Conservation (phyloP, 257 asterid genomes). For the Nicotiana attenuata region DNA sequence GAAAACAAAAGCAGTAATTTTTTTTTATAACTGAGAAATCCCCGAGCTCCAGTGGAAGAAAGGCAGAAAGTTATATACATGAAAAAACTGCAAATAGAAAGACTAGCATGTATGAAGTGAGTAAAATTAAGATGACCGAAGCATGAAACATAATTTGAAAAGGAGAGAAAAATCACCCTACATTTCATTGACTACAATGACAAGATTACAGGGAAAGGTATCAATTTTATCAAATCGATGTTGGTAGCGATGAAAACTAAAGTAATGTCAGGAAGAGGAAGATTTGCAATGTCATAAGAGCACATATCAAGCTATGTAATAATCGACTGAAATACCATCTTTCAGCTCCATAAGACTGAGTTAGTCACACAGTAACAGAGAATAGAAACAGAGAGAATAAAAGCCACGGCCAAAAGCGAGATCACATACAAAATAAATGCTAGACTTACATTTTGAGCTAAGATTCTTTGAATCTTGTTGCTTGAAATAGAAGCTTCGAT, state of each 20-base stretch:
- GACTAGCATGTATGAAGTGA: not conserved
- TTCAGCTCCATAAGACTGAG: slow-evolving; percentile 9
- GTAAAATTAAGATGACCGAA: not conserved
- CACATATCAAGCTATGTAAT: not conserved
- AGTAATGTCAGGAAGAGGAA: not conserved
- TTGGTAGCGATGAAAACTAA: not conserved
- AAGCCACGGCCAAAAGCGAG: not conserved
- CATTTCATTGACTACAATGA: not conserved
- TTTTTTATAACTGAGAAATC: not conserved
- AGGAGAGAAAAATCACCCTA: not conserved
- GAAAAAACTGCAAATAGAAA: not conserved
- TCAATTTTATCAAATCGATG: not conserved
- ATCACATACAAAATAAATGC: slow-evolving; percentile 4
- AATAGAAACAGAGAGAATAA: not conserved
- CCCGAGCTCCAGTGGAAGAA: not conserved
- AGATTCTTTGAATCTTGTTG: slow-evolving; percentile 95
- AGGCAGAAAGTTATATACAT: not conserved
- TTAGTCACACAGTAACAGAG: not conserved
- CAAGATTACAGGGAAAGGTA: not conserved
- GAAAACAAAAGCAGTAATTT: not conserved
- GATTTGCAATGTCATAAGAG: not conserved
- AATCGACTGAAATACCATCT: not conserved
- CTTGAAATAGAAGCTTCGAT: slow-evolving; percentile 97
- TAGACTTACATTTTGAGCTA: slow-evolving; percentile 85
- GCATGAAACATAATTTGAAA: not conserved